A percentile compares a stretch with the other conserved stretches of the same genome.
phyloP scores from a whole-genome alignment of 2,329 filamentous ascomycete genomes.

The Sphaceloma murrayae region DNA sequence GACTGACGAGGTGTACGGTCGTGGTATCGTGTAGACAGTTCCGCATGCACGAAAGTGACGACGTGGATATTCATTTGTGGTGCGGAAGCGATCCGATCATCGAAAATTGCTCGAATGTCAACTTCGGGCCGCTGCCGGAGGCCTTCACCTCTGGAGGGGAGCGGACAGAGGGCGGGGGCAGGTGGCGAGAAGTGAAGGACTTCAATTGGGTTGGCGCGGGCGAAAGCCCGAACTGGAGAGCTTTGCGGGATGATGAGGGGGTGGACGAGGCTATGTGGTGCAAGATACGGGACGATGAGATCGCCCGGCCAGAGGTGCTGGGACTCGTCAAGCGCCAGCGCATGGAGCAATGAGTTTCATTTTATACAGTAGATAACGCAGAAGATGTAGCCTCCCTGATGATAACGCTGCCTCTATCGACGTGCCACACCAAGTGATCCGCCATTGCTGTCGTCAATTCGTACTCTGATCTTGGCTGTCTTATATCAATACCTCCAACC shows the following conservation, averaged over 20 bases:
- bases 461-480: too few relatives aligned
- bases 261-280: slow-evolving; percentile 21
- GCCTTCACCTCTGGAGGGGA: slow-evolving; percentile 23
- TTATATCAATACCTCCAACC: background rate
- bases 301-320: background rate
- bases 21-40: slow-evolving; percentile 79
- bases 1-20: slow-evolving; percentile 60
- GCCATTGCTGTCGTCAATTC: slow-evolving; percentile 13
- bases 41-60: slow-evolving; percentile 76
- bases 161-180: slow-evolving; percentile 42
- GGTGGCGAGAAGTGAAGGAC: slow-evolving; percentile 88
- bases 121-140: slow-evolving; percentile 66
- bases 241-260: slow-evolving; percentile 49
- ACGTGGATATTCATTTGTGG: slow-evolving; percentile 75
- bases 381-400: too few relatives aligned
- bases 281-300: background rate
- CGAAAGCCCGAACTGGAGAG: slow-evolving; percentile 77
- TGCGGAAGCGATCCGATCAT: slow-evolving; percentile 84
- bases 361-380: slow-evolving; percentile 5
- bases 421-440: too few relatives aligned
- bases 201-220: slow-evolving; percentile 93
- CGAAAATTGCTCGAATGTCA: slow-evolving; percentile 70
- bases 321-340: background rate
- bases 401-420: too few relatives aligned
- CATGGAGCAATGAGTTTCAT: background rate